These are phyloP conservation scores for Neurospora africana DNA, from an alignment of 495 filamentous ascomycete species.

Conservation along the genomic window DNA sequence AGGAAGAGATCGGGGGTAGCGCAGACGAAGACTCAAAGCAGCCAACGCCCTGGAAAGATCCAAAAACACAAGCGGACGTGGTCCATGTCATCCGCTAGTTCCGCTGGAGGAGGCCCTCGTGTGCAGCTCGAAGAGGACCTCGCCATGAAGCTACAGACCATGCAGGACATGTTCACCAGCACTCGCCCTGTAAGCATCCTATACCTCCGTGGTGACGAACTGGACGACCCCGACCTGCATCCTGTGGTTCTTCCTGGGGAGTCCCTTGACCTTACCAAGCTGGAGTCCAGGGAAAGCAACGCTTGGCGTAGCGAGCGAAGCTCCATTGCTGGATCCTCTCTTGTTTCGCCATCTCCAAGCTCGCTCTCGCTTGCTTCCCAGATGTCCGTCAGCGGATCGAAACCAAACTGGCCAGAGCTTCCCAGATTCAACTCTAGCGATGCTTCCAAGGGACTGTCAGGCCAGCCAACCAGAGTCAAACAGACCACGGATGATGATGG, in stretches of 20 bases:
- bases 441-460: constrained; percentile 31
- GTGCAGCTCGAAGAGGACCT: constrained; percentile 77
- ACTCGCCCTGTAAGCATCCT: constrained; percentile 77
- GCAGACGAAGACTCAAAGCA: constrained; percentile 37
- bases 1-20: constrained; percentile 61
- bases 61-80: constrained; percentile 88
- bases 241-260: constrained; percentile 71
- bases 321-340: constrained; percentile 44
- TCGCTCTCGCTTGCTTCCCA: constrained; percentile 50
- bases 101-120: constrained; percentile 45
- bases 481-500: constrained; percentile 39
- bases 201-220: constrained; percentile 69
- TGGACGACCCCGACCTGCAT: constrained; percentile 81
- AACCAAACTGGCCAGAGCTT: constrained; percentile 44
- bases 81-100: constrained; percentile 88
- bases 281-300: constrained; percentile 44
- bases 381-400: constrained; percentile 22
- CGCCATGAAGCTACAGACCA: constrained; percentile 66
- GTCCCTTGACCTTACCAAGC: constrained; percentile 45
- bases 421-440: constrained; percentile 21
- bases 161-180: constrained; percentile 95
- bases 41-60: constrained; percentile 59
- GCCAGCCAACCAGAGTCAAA: constrained; percentile 38
- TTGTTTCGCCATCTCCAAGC: constrained; percentile 64
- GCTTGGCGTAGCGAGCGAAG: constrained; percentile 48